Conservation (phyloP, 805 yeast species). For the Lipomyces kockii region DNA sequence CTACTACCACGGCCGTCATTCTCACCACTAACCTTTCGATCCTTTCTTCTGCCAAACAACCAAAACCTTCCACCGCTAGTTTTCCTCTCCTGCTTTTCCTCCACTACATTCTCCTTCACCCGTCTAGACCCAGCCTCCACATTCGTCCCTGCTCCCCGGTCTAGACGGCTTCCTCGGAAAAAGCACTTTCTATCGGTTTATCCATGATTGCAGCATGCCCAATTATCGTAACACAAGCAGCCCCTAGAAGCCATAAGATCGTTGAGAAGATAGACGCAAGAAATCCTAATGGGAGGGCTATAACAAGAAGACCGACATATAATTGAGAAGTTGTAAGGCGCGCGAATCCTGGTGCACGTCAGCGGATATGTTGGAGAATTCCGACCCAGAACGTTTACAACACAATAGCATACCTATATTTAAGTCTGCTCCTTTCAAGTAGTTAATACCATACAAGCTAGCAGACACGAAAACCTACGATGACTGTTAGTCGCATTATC, state of each 20-base stretch:
- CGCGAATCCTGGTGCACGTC: constrained; percentile 51
- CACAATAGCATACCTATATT: constrained; percentile 49
- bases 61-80: neutral
- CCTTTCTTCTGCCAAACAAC: neutral
- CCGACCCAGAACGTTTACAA: neutral
- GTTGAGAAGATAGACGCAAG: constrained; percentile 89
- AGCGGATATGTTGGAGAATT: neutral
- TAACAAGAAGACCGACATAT: constrained; percentile 77
- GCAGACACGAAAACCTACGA: constrained; percentile 73
- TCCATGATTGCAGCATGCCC: constrained; percentile 91
- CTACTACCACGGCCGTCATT: neutral
- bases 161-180: constrained; percentile 71
- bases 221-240: constrained; percentile 75
- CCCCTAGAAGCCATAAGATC: constrained; percentile 88
- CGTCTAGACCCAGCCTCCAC: constrained; percentile 32
- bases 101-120: constrained; percentile 11
- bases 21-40: constrained; percentile 8
- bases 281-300: constrained; percentile 80
- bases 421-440: constrained; percentile 81
- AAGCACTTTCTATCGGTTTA: constrained; percentile 93
- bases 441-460: constrained; percentile 79
- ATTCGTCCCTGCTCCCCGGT: constrained; percentile 11
- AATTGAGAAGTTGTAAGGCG: constrained; percentile 75
- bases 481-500: constrained; percentile 46
- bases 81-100: constrained; percentile 1